A percentile compares a stretch with the other conserved stretches of the same genome.
Evolutionary conservation across 2,329 filamentous ascomycete genomes (phyloP).

Genomic region (Drechslerella dactyloides): DNA sequence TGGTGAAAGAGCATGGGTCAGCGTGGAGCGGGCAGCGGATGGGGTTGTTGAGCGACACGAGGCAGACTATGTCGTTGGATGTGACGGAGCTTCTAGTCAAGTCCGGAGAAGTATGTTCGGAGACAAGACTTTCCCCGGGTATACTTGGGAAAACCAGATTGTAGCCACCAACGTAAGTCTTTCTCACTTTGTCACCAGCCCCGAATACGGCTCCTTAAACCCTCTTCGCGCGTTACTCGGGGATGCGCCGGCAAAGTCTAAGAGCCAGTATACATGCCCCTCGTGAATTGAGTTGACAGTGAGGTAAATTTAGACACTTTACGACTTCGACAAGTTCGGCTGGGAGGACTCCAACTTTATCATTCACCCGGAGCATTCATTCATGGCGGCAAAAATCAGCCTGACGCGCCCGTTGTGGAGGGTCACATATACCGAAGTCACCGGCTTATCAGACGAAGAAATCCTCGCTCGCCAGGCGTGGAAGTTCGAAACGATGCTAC

Average conservation of each 20-base stretch:
- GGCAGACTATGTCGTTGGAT: constrained; percentile 66
- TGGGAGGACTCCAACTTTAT: constrained; percentile 68
- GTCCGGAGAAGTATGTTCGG: constrained; percentile 64
- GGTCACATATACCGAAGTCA: constrained; percentile 68
- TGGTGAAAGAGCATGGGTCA: constrained; percentile 50
- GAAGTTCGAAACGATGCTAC: constrained; percentile 67
- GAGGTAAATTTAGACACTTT: constrained; percentile 63
- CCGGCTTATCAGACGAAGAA: constrained; percentile 64
- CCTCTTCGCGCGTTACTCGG: too few relatives aligned
- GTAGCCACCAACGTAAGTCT: constrained; percentile 67
- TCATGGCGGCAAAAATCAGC: constrained; percentile 69
- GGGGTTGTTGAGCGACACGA: constrained; percentile 55
- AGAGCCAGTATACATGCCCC: too few relatives aligned
- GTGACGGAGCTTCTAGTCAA: constrained; percentile 64
- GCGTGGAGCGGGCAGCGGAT: constrained; percentile 21
- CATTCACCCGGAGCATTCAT: constrained; percentile 67
- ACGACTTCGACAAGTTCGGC: constrained; percentile 66
- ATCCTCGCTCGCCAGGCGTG: constrained; percentile 63
- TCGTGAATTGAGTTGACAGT: too few relatives aligned
- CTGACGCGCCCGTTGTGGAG: constrained; percentile 66
- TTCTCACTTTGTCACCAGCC: too few relatives aligned
- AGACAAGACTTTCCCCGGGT: constrained; percentile 64
- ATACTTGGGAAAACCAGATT: constrained; percentile 68
- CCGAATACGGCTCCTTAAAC: too few relatives aligned
- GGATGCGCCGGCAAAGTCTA: too few relatives aligned